phyloP scores from a whole-genome alignment of 192 early-diverging fungal genomes.

The Rhizophagus sp. region DNA sequence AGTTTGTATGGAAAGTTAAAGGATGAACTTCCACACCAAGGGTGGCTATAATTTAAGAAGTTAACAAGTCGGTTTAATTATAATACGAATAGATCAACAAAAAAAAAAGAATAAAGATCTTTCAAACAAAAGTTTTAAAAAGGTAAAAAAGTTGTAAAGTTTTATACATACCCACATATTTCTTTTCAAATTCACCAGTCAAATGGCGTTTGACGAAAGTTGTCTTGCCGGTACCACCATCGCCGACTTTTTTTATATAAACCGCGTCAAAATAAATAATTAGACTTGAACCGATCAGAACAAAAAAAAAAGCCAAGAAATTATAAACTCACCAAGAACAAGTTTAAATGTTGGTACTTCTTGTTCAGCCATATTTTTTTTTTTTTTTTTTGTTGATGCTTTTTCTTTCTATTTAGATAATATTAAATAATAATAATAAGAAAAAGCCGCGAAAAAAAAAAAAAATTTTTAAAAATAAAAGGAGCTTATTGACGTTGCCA shows the following conservation, averaged over 20 bases:
- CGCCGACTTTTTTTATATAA: slow-evolving; percentile 70
- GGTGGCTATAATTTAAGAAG: slow-evolving; percentile 67
- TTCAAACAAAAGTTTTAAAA: background rate
- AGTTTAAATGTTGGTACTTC: slow-evolving; percentile 81
- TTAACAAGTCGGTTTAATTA: no score
- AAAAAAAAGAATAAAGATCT: background rate
- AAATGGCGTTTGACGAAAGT: slow-evolving; percentile 99
- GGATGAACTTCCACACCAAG: slow-evolving; percentile 99
- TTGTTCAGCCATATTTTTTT: slow-evolving; percentile 27
- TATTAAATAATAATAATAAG: background rate
- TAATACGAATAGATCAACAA: background rate
- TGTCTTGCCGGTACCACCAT: slow-evolving; percentile 99
- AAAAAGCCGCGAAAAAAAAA: background rate
- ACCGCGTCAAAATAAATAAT: slow-evolving; percentile 13
- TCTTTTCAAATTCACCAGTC: slow-evolving; percentile 99
- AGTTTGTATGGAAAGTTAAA: slow-evolving; percentile 96
- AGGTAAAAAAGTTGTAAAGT: background rate
- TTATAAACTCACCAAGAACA: slow-evolving; percentile 70
- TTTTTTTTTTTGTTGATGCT: slow-evolving; percentile 30
- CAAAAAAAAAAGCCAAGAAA: background rate
- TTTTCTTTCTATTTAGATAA: no score
- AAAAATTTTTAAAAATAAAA: background rate
- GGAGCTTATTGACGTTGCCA: no score
- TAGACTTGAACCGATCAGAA: background rate
- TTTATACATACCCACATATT: slow-evolving; percentile 86